Conservation (phyloP, 768 basidiomycete species). For the Hortiboletus campestris region DNA sequence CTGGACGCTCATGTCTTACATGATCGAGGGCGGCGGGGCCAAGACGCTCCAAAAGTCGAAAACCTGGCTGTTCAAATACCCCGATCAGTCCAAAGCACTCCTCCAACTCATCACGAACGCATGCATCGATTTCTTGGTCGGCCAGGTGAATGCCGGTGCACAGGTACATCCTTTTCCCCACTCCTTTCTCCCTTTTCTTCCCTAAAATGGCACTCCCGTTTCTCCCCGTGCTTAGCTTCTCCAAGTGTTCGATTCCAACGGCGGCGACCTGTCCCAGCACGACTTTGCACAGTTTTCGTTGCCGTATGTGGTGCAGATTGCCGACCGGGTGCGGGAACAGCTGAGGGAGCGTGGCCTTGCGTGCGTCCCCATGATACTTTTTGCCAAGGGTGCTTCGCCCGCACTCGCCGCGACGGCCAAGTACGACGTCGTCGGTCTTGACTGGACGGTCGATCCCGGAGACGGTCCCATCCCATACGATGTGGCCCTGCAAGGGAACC, state of each 20-base stretch:
- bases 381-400: slow-evolving; percentile 91
- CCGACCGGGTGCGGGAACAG: slow-evolving; percentile 58
- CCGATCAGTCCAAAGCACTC: slow-evolving; percentile 76
- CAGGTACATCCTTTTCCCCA: slow-evolving; percentile 58
- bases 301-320: slow-evolving; percentile 74
- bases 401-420: slow-evolving; percentile 64
- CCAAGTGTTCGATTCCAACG: slow-evolving; percentile 98
- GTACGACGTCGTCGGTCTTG: slow-evolving; percentile 88
- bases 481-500: slow-evolving; percentile 85
- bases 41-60: slow-evolving; percentile 91
- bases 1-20: slow-evolving; percentile 97
- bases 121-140: slow-evolving; percentile 86
- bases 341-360: slow-evolving; percentile 55
- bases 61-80: slow-evolving; percentile 91
- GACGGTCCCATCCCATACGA: slow-evolving; percentile 57
- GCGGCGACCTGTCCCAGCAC: slow-evolving; percentile 85
- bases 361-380: slow-evolving; percentile 80
- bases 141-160: slow-evolving; percentile 92
- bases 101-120: slow-evolving; percentile 81
- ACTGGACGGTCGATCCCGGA: slow-evolving; percentile 84
- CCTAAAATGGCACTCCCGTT: neutral
- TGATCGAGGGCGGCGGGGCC: slow-evolving; percentile 95
- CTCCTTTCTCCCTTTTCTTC: neutral
- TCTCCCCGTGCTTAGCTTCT: slow-evolving; percentile 55
- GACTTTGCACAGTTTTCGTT: slow-evolving; percentile 85